Evolutionary conservation across 2,329 filamentous ascomycete species (phyloP).

Genomic region (Zalaria obscura): DNA sequence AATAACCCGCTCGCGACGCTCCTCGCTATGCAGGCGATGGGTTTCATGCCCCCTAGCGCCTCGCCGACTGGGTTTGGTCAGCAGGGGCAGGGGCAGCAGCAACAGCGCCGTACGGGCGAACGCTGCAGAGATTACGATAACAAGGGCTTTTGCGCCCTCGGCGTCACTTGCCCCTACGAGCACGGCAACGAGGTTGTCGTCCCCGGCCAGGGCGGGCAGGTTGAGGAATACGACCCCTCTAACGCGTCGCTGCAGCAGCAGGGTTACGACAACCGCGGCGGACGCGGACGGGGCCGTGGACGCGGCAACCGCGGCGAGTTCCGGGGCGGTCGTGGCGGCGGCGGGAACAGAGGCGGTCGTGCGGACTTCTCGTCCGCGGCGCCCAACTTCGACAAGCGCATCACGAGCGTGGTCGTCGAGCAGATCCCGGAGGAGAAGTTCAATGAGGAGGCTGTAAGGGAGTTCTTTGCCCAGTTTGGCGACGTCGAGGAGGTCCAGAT

Average conservation of each 20-base stretch:
- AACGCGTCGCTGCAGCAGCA: constrained; percentile 29
- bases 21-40: constrained; percentile 44
- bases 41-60: constrained; percentile 21
- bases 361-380: constrained; percentile 52
- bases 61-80: constrained; percentile 10
- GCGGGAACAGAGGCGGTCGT: constrained; percentile 34
- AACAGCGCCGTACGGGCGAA: constrained; percentile 20
- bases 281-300: constrained; percentile 19
- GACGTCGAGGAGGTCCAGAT: constrained; percentile 48
- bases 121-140: constrained; percentile 58
- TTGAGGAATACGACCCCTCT: constrained; percentile 44
- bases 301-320: constrained; percentile 17
- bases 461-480: constrained; percentile 62
- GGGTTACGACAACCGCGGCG: constrained; percentile 21
- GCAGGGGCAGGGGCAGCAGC: constrained; percentile 1
- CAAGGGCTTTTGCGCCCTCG: constrained; percentile 57
- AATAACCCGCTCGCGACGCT: constrained; percentile 48
- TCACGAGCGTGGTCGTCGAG: constrained; percentile 60
- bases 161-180: constrained; percentile 53
- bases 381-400: constrained; percentile 46
- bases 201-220: constrained; percentile 18
- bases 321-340: constrained; percentile 21
- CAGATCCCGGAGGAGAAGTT: constrained; percentile 62
- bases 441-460: constrained; percentile 47
- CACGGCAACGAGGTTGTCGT: constrained; percentile 44